A percentile compares a stretch with the other conserved stretches of the same genome.
Conservation (phyloP, 2,329 filamentous ascomycete genomes). For the Aspergillus quadrilineatus region DNA sequence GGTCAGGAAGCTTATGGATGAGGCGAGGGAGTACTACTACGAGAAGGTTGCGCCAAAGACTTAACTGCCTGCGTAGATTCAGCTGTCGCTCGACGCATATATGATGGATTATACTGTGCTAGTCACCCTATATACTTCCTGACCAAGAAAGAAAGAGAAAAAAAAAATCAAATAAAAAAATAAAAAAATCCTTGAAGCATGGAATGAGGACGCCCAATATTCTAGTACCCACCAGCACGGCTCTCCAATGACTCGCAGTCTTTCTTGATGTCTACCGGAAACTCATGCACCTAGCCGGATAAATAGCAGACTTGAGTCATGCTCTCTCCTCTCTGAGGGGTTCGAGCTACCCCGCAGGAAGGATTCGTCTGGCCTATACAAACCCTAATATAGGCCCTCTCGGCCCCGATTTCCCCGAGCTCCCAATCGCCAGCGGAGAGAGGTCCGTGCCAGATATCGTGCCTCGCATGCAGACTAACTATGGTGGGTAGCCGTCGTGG, state of each 20-base stretch:
- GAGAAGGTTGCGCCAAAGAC: slow-evolving; percentile 4
- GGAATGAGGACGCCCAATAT: no score
- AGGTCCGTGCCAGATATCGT: not conserved
- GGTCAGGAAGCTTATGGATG: slow-evolving; percentile 60
- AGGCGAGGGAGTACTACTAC: slow-evolving; percentile 51
- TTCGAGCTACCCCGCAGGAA: not conserved
- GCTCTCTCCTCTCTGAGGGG: not conserved
- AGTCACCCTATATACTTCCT: no score
- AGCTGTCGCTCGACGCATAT: no score
- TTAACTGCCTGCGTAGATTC: no score
- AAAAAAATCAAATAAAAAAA: no score
- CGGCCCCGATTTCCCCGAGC: not conserved
- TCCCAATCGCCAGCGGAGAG: not conserved
- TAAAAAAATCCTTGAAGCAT: no score
- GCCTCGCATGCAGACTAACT: not conserved
- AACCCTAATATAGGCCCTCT: not conserved
- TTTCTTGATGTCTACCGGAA: no score
- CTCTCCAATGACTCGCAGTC: no score
- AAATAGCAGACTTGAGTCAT: not conserved
- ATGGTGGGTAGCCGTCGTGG: no score
- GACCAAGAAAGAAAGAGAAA: no score
- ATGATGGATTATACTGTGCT: no score
- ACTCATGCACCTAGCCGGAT: not conserved
- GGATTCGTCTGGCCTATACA: not conserved
- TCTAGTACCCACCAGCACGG: no score